Evolutionary conservation across 352 stramenopile species (phyloP).

Genomic region (Blastocystis sp.): DNA sequence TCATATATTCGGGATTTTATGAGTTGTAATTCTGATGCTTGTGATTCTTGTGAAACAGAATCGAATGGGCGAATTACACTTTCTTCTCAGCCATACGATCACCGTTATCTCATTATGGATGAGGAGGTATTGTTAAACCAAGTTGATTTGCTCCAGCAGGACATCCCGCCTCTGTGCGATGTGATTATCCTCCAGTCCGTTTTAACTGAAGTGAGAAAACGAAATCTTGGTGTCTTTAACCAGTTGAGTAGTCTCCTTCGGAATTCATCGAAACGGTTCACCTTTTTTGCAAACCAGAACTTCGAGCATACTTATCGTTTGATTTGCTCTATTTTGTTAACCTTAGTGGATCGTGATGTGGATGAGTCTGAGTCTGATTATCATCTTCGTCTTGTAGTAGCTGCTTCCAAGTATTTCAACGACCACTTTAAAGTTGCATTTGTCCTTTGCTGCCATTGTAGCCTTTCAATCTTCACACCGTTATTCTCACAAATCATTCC

Average conservation of each 20-base stretch:
- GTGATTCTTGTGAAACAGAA: conserved; percentile 67
- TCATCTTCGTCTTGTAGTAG: conserved; percentile 77
- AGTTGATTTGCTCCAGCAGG: conserved; percentile 80
- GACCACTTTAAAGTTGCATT: conserved; percentile 60
- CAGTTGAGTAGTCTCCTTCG: conserved; percentile 74
- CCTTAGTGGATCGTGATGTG: conserved; percentile 50
- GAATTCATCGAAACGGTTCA: conserved; percentile 71
- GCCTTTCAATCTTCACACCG: conserved; percentile 66
- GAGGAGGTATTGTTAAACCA: conserved; percentile 80
- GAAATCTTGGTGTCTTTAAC: conserved; percentile 80
- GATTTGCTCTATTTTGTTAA: neutral
- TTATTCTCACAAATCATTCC: conserved; percentile 48
- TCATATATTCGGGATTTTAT: conserved; percentile 79
- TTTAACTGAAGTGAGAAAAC: conserved; percentile 75
- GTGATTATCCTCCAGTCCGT: conserved; percentile 83
- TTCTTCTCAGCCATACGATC: conserved; percentile 67
- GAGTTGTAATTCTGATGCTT: conserved; percentile 70
- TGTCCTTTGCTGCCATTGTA: conserved; percentile 62
- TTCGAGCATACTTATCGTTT: conserved; percentile 71
- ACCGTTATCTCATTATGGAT: conserved; percentile 75
- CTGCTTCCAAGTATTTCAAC: conserved; percentile 74
- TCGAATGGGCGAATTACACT: conserved; percentile 70
- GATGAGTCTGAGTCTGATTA: conserved; percentile 71
- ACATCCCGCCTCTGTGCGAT: conserved; percentile 70
- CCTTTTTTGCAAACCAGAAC: conserved; percentile 87